These are phyloP conservation scores for Scytalidium sp. DNA, from an alignment of 2,329 filamentous ascomycete species.

Conservation along the genomic window DNA sequence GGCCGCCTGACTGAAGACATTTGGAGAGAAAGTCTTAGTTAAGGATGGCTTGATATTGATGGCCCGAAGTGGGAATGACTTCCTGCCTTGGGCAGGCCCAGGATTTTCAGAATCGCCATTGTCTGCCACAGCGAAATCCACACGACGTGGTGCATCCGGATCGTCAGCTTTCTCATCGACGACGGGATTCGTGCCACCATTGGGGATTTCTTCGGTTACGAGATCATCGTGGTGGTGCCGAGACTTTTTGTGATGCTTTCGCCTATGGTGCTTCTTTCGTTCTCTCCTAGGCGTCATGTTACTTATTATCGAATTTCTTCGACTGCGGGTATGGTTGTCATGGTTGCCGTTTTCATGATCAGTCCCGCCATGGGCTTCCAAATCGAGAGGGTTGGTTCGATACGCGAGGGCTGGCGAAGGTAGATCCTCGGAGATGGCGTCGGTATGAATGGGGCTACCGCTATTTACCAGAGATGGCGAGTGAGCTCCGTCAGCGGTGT, in stretches of 20 bases:
- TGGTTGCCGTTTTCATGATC: conserved; percentile 31
- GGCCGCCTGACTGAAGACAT: conserved; percentile 59
- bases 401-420: conserved; percentile 17
- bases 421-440: conserved; percentile 18
- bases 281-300: conserved; percentile 29
- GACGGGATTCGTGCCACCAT: not conserved
- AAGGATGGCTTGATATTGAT: conserved; percentile 56
- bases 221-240: conserved; percentile 16
- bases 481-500: conserved; percentile 43
- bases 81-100: conserved; percentile 26
- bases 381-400: conserved; percentile 35
- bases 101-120: conserved; percentile 25
- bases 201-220: conserved; percentile 15
- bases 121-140: conserved; percentile 52
- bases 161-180: conserved; percentile 18
- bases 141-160: conserved; percentile 46
- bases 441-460: conserved; percentile 17
- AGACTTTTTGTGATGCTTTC: conserved; percentile 19
- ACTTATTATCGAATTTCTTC: conserved; percentile 21
- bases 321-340: conserved; percentile 11
- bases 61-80: conserved; percentile 55
- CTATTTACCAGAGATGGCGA: conserved; percentile 38
- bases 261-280: conserved; percentile 35
- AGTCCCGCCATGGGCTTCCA: conserved; percentile 51
- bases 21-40: conserved; percentile 66